Conservation (phyloP, 1,139 yeast genomes). For the Suhomyces choctaworum region DNA sequence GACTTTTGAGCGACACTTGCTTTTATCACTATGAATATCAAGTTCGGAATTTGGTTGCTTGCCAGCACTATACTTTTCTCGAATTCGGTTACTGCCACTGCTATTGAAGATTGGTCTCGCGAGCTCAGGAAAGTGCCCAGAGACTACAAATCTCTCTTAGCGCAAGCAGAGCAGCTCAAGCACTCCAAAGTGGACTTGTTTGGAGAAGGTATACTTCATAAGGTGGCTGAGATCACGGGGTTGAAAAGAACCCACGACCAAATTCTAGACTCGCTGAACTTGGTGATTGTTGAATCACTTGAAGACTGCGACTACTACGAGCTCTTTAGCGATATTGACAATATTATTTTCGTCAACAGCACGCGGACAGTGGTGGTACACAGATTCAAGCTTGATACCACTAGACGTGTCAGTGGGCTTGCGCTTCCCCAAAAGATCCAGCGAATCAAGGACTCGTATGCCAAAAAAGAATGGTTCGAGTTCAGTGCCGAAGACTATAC, state of each 20-base stretch:
- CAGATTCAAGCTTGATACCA: slow-evolving; percentile 20
- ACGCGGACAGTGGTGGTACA: slow-evolving; percentile 19
- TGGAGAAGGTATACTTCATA: background rate
- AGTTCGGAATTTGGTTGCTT: too few species aligned
- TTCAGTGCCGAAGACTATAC: background rate
- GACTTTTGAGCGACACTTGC: too few species aligned
- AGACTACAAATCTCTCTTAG: too few species aligned
- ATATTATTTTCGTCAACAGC: slow-evolving; percentile 16
- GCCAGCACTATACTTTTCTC: too few species aligned
- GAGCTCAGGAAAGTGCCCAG: too few species aligned
- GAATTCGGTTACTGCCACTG: too few species aligned
- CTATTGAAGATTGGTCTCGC: too few species aligned
- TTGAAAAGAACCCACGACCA: background rate
- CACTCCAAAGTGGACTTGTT: background rate
- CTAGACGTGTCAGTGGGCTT: slow-evolving; percentile 18
- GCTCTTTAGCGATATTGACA: slow-evolving; percentile 14
- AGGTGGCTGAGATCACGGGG: background rate
- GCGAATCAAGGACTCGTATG: slow-evolving; percentile 9
- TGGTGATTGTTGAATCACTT: slow-evolving; percentile 5
- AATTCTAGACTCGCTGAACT: background rate
- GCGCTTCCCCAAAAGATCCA: slow-evolving; percentile 4
- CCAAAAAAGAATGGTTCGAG: slow-evolving; percentile 20
- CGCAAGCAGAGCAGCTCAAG: background rate
- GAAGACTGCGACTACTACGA: background rate
- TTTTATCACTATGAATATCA: too few species aligned